phyloP scores from a whole-genome alignment of 768 basidiomycete species.

The Rhodotorula babjevae region DNA sequence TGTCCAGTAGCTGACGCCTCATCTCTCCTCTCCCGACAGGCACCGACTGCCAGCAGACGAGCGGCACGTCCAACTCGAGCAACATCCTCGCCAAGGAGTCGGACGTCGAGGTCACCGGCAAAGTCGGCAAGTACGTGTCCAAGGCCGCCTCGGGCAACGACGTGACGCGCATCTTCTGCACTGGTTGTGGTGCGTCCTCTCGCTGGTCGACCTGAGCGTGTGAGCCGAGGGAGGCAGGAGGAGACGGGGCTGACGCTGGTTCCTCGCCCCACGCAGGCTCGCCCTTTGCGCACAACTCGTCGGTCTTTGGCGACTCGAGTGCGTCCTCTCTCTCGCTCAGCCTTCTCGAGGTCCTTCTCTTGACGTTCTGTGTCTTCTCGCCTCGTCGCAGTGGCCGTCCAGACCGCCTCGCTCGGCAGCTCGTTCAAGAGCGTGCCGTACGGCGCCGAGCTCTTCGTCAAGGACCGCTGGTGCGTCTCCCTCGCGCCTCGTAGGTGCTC shows the following conservation, averaged over 20 bases:
- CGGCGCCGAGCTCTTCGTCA: constrained; percentile 21
- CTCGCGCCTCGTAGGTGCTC: too few species aligned
- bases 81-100: constrained; percentile 21
- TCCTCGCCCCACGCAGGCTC: not conserved
- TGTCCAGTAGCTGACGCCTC: too few species aligned
- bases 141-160: constrained; percentile 19
- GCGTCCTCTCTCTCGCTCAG: not conserved
- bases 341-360: too few species aligned
- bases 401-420: constrained; percentile 4
- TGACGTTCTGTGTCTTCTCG: too few species aligned
- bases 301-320: not conserved
- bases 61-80: constrained; percentile 6
- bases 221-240: too few species aligned
- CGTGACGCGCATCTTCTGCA: constrained; percentile 9
- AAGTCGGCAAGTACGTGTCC: constrained; percentile 8
- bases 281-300: not conserved
- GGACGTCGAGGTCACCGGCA: constrained; percentile 15
- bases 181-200: not conserved
- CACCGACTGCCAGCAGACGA: constrained; percentile 22
- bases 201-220: too few species aligned
- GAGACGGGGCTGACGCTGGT: too few species aligned
- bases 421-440: constrained; percentile 23
- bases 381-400: not conserved
- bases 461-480: constrained; percentile 26
- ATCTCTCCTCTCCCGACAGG: not conserved